A percentile compares a stretch with the other conserved stretches of the same genome.
Conservation (phyloP, 2,329 filamentous ascomycete genomes). For the Trichoderma sp. region DNA sequence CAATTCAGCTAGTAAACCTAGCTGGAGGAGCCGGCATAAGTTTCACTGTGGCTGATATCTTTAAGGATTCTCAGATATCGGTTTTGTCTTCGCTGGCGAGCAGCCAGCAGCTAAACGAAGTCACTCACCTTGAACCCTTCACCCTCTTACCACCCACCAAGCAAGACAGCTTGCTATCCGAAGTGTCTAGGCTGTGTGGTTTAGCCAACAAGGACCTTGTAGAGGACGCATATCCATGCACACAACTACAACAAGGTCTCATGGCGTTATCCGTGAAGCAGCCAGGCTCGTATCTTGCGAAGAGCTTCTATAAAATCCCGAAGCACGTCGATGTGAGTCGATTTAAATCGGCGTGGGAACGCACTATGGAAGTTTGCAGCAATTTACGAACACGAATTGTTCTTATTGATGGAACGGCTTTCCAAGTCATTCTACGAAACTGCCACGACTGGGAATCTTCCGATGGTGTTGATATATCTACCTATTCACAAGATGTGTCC, state of each 20-base stretch:
- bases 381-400: constrained; percentile 18
- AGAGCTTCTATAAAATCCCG: constrained; percentile 10
- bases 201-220: not conserved
- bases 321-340: not conserved
- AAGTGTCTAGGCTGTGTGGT: not conserved
- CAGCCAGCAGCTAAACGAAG: not conserved
- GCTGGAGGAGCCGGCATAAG: constrained; percentile 29
- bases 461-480: not conserved
- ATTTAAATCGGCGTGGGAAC: constrained; percentile 27
- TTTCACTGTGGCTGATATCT: constrained; percentile 1
- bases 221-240: constrained; percentile 15
- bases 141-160: not conserved
- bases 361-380: not conserved
- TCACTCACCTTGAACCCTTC: not conserved
- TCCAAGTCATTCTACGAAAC: not conserved
- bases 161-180: not conserved
- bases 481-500: not conserved
- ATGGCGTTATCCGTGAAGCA: constrained; percentile 6
- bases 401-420: not conserved
- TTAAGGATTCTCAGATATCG: constrained; percentile 6
- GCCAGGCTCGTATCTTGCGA: not conserved
- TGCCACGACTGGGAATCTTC: not conserved
- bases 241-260: not conserved
- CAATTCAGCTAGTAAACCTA: constrained; percentile 43
- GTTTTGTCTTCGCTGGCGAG: not conserved